phyloP scores from a whole-genome alignment of 495 filamentous ascomycete species.

The Penicillium samsonianum region DNA sequence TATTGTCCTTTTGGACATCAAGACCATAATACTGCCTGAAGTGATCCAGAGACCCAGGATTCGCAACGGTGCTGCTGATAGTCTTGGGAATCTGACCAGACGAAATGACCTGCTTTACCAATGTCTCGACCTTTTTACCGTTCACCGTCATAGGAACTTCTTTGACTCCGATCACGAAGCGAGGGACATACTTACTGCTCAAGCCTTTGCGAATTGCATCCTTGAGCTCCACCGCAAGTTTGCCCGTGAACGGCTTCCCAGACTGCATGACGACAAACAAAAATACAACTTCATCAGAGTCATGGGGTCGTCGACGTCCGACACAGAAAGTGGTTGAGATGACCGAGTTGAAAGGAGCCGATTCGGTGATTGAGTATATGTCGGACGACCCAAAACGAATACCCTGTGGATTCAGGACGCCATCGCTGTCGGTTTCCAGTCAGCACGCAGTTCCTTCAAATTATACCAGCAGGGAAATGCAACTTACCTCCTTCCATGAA shows the following conservation, averaged over 20 bases:
- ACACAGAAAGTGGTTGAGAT: conserved; percentile 68
- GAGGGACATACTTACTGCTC: conserved; percentile 70
- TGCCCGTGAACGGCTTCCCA: conserved; percentile 51
- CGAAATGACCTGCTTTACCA: conserved; percentile 73
- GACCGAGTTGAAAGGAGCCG: conserved; percentile 49
- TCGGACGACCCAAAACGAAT: conserved; percentile 74
- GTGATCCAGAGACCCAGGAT: conserved; percentile 19
- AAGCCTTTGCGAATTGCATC: conserved; percentile 58
- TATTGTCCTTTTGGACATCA: conserved; percentile 8
- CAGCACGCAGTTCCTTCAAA: conserved; percentile 33
- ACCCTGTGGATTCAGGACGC: conserved; percentile 72
- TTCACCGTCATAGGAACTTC: conserved; percentile 78
- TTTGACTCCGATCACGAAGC: conserved; percentile 68
- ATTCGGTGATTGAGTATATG: conserved; percentile 70
- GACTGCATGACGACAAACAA: conserved; percentile 71
- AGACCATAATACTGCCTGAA: conserved; percentile 21
- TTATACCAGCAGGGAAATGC: conserved; percentile 22
- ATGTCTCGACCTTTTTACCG: conserved; percentile 76
- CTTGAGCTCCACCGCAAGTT: conserved; percentile 58
- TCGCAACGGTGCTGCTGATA: conserved; percentile 27
- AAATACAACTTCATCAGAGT: conserved; percentile 69
- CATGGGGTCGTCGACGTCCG: conserved; percentile 63
- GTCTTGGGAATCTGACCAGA: conserved; percentile 19
- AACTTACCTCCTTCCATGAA: conserved; percentile 67
- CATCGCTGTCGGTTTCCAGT: conserved; percentile 56